Evolutionary conservation across 2,329 filamentous ascomycete genomes (phyloP).

Genomic region (Aspergillus eucalypticola): DNA sequence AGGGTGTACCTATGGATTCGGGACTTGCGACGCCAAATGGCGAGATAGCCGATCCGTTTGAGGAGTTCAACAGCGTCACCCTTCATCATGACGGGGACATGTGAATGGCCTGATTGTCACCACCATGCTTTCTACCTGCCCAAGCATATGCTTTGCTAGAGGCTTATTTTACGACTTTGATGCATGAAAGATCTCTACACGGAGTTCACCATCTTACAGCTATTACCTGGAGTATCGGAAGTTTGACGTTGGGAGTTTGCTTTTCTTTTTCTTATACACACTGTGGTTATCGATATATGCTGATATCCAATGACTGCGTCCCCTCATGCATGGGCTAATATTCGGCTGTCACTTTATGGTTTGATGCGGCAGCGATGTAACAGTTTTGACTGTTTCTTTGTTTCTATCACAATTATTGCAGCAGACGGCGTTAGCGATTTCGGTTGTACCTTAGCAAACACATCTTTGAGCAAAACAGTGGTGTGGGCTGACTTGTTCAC

Average conservation of each 20-base stretch:
- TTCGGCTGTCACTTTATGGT: conserved; percentile 9
- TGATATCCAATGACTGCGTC: conserved; percentile 5
- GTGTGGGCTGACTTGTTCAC: neutral
- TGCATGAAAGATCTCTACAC: conserved; percentile 37
- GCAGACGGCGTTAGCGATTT: conserved; percentile 27
- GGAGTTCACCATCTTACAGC: conserved; percentile 24
- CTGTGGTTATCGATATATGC: conserved; percentile 10
- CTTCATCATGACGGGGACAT: conserved; percentile 89
- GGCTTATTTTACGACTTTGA: conserved; percentile 33
- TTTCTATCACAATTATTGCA: conserved; percentile 22
- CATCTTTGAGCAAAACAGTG: conserved; percentile 2
- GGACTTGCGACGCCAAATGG: conserved; percentile 80
- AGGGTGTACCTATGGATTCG: conserved; percentile 83
- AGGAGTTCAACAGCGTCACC: conserved; percentile 98
- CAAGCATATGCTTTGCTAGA: conserved; percentile 24
- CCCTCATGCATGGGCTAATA: conserved; percentile 11
- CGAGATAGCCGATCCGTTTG: conserved; percentile 85
- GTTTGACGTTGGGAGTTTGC: conserved; percentile 18
- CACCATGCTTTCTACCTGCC: conserved; percentile 7
- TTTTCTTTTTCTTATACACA: conserved; percentile 5
- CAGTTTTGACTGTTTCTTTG: conserved; percentile 5
- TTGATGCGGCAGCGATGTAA: conserved; percentile 14
- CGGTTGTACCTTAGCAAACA: conserved; percentile 13
- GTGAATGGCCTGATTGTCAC: conserved; percentile 15
- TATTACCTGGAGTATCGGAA: conserved; percentile 28